Conservation (phyloP, 2,329 filamentous ascomycete species). For the Annulohypoxylon truncatum region DNA sequence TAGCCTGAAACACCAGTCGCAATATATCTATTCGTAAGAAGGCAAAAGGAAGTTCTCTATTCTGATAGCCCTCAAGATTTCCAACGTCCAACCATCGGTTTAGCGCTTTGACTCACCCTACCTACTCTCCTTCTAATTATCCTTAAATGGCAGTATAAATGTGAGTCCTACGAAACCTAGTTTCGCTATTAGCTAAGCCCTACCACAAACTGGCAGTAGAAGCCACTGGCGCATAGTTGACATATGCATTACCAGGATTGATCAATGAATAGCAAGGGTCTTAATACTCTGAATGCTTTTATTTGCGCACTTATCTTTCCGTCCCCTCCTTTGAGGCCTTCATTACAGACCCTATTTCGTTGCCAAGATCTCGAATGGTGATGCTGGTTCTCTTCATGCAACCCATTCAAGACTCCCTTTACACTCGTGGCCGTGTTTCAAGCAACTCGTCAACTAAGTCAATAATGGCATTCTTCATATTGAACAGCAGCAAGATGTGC, state of each 20-base stretch:
- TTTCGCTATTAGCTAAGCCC: slow-evolving; percentile 2
- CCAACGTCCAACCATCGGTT: neutral
- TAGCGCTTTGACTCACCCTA: neutral
- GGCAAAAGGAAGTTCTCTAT: neutral
- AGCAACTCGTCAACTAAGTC: slow-evolving; percentile 6
- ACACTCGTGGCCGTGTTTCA: slow-evolving; percentile 29
- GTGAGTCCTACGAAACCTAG: neutral
- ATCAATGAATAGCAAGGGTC: neutral
- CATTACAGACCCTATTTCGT: neutral
- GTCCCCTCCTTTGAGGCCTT: neutral
- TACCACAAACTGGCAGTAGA: neutral
- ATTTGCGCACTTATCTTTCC: neutral
- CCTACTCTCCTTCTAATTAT: neutral
- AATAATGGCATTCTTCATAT: slow-evolving; percentile 28
- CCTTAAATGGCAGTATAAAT: neutral
- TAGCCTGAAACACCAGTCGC: slow-evolving; percentile 21
- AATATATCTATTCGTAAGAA: slow-evolving; percentile 6
- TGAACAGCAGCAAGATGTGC: slow-evolving; percentile 1
- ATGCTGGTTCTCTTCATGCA: slow-evolving; percentile 10
- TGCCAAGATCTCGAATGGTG: slow-evolving; percentile 7
- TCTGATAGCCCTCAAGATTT: neutral
- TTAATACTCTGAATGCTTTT: neutral
- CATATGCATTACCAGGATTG: neutral
- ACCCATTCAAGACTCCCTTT: slow-evolving; percentile 27
- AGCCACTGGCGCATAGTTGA: neutral